phyloP scores from a whole-genome alignment of 2,329 filamentous ascomycete genomes.

The Ambrosiella beaveri region DNA sequence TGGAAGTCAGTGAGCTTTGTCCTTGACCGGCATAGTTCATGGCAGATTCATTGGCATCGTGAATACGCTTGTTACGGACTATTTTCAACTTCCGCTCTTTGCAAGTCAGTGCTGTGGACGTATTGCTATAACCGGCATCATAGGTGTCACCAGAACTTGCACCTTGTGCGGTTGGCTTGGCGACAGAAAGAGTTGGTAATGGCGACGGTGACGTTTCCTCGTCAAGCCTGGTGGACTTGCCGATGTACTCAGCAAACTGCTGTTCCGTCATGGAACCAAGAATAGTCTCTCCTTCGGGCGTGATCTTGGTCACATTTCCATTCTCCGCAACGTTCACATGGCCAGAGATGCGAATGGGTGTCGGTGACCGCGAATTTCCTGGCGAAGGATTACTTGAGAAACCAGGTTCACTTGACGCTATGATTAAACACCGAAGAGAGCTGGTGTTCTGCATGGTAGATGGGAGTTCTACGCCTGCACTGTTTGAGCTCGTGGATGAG shows the following conservation, averaged over 20 bases:
- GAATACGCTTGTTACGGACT: background rate
- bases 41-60: background rate
- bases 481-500: background rate
- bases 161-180: background rate
- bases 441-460: background rate
- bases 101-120: background rate
- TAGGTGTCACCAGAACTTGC: background rate
- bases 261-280: background rate
- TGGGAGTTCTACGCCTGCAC: background rate
- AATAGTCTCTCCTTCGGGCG: background rate
- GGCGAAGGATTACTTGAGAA: background rate
- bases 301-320: background rate
- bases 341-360: conserved; percentile 2
- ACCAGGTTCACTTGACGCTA: background rate
- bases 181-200: background rate
- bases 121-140: background rate
- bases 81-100: background rate
- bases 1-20: background rate
- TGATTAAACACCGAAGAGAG: background rate
- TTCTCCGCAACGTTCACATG: background rate
- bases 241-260: conserved; percentile 1
- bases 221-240: background rate
- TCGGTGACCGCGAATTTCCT: conserved; percentile 5
- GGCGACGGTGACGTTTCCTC: background rate
- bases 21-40: background rate